phyloP scores from a whole-genome alignment of 31 red algal genomes.

The Odonthalia washingtoniensis region DNA sequence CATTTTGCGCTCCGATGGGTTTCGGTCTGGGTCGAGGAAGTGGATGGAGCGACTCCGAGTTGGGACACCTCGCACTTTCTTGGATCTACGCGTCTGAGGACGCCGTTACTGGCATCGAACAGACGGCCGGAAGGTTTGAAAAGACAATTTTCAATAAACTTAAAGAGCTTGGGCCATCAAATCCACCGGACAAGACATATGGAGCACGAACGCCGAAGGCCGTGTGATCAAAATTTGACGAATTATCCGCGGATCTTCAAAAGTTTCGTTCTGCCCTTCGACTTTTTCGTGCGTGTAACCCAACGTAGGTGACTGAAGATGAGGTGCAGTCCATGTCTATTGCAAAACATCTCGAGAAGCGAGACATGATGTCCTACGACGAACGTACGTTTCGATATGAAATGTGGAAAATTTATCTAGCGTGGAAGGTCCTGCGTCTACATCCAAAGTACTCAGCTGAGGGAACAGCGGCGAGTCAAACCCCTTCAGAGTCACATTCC shows the following conservation, averaged over 20 bases:
- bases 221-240: neutral
- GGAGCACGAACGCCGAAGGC: neutral
- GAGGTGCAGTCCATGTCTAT: constrained; percentile 41
- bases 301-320: constrained; percentile 25
- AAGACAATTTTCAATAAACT: too few species aligned
- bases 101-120: neutral
- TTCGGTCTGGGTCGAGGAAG: neutral
- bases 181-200: neutral
- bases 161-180: neutral
- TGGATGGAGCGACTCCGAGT: neutral
- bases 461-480: neutral
- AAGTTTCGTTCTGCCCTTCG: neutral
- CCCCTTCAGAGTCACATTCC: neutral
- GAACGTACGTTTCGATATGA: constrained; percentile 4
- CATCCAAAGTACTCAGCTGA: constrained; percentile 30
- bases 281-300: neutral
- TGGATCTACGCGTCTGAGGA: neutral
- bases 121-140: neutral
- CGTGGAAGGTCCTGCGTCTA: constrained; percentile 16
- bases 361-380: constrained; percentile 36
- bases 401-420: constrained; percentile 6
- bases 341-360: constrained; percentile 10
- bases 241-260: neutral
- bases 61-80: neutral
- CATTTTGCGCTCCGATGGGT: too few species aligned